Evolutionary conservation across 2,329 filamentous ascomycete species (phyloP).

Genomic region (Aureobasidium mangrovei): DNA sequence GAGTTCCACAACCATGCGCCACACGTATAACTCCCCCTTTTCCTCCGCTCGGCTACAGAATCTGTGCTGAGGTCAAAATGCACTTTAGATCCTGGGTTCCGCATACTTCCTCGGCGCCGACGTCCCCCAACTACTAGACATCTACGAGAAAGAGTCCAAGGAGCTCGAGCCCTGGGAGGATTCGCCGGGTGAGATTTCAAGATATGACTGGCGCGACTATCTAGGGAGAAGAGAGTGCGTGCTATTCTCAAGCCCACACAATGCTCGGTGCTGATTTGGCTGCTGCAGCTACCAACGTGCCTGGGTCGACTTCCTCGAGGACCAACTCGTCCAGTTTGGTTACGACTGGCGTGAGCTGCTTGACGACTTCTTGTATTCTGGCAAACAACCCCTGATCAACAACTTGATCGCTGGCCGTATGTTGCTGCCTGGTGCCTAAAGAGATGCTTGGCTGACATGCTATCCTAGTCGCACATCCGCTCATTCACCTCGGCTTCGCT

Average conservation of each 20-base stretch:
- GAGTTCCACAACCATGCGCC: slow-evolving; percentile 75
- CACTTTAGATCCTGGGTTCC: slow-evolving; percentile 58
- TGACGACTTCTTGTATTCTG: slow-evolving; percentile 64
- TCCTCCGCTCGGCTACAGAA: not conserved
- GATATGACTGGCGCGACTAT: slow-evolving; percentile 79
- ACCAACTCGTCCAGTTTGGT: slow-evolving; percentile 64
- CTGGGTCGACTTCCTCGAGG: slow-evolving; percentile 92
- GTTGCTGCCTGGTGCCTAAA: slow-evolving; percentile 26
- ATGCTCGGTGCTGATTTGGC: slow-evolving; percentile 1
- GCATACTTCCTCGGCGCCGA: slow-evolving; percentile 78
- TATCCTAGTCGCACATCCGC: slow-evolving; percentile 65
- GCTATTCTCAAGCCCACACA: slow-evolving; percentile 12
- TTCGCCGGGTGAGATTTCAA: slow-evolving; percentile 73
- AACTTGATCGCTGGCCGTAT: slow-evolving; percentile 68
- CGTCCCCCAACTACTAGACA: slow-evolving; percentile 60
- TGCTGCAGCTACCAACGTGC: slow-evolving; percentile 66
- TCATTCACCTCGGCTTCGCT: slow-evolving; percentile 94
- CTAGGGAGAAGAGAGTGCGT: slow-evolving; percentile 61
- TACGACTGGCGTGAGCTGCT: slow-evolving; percentile 82
- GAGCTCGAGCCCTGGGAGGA: slow-evolving; percentile 71
- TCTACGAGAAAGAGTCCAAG: slow-evolving; percentile 71
- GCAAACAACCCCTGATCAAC: slow-evolving; percentile 70
- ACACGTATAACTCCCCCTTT: slow-evolving; percentile 45
- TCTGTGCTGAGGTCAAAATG: slow-evolving; percentile 13
- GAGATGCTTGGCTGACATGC: slow-evolving; percentile 23